Evolutionary conservation across 768 basidiomycete species (phyloP).

Genomic region (Cystobasidium onofrii): DNA sequence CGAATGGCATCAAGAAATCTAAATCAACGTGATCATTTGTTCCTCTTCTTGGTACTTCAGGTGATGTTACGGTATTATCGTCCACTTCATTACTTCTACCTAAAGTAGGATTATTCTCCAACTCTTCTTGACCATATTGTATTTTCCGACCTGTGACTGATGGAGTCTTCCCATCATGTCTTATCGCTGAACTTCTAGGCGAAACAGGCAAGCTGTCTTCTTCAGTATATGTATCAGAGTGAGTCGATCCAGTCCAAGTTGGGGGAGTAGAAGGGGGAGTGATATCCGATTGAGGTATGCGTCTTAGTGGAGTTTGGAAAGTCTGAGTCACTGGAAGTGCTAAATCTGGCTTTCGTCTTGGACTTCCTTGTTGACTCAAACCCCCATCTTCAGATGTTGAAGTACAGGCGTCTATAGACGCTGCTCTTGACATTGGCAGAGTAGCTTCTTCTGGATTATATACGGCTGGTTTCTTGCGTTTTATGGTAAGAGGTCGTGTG

Average conservation of each 20-base stretch:
- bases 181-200: background rate
- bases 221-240: background rate
- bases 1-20: background rate
- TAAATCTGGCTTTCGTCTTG: background rate
- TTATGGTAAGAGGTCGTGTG: background rate
- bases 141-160: background rate
- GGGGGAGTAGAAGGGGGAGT: constrained; percentile 25
- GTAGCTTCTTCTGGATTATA: background rate
- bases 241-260: background rate
- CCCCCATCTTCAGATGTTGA: background rate
- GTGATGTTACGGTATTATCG: background rate
- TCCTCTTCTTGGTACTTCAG: background rate
- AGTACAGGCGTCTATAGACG: background rate
- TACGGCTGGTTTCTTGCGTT: background rate
- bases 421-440: background rate
- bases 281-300: background rate
- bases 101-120: too few relatives aligned
- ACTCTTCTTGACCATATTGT: background rate
- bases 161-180: background rate
- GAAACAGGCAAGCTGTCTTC: constrained; percentile 6
- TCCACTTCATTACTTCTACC: background rate
- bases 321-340: background rate
- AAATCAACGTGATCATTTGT: background rate
- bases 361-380: background rate
- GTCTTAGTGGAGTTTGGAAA: background rate